Evolutionary conservation across 176 grass and related monocot species (phyloP).

Genomic region (Ensete glaucum): DNA sequence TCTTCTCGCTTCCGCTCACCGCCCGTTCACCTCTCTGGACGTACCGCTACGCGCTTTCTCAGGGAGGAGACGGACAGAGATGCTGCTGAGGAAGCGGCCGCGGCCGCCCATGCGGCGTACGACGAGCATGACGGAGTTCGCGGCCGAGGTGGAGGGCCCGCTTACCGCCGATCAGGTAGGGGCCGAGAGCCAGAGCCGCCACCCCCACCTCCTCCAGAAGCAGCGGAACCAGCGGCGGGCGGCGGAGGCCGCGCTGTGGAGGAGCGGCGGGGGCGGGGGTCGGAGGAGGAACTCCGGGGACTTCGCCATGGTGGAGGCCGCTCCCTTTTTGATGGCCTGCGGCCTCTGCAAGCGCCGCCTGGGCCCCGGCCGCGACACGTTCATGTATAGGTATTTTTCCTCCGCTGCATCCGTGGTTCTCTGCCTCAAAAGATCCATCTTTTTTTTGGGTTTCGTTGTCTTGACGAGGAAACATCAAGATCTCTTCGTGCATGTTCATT

Average conservation of each 20-base stretch:
- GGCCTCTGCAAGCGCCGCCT: slow-evolving; percentile 82
- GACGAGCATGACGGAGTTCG: slow-evolving; percentile 74
- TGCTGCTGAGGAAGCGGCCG: slow-evolving; percentile 47
- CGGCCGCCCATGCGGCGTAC: slow-evolving; percentile 43
- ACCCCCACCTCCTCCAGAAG: neutral
- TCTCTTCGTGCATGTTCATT: neutral
- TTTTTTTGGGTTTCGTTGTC: neutral
- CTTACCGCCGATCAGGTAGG: slow-evolving; percentile 15
- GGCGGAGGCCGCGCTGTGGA: slow-evolving; percentile 17
- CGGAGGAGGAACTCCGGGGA: slow-evolving; percentile 42
- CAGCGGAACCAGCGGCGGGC: slow-evolving; percentile 8
- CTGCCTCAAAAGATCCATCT: neutral
- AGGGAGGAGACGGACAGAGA: neutral
- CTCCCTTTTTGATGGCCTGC: slow-evolving; percentile 72
- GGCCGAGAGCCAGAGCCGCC: neutral
- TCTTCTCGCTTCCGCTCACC: neutral
- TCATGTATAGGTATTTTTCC: slow-evolving; percentile 82
- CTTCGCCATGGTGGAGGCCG: slow-evolving; percentile 33
- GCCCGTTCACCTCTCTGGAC: neutral
- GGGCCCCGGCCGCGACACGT: slow-evolving; percentile 84
- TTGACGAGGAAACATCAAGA: too few relatives aligned
- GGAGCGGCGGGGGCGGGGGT: neutral
- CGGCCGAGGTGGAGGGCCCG: slow-evolving; percentile 14
- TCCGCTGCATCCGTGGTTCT: neutral
- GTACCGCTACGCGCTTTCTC: neutral